phyloP scores from a whole-genome alignment of 225 moss, liverwort and hornwort species.

The Sphagnum tenellum region DNA sequence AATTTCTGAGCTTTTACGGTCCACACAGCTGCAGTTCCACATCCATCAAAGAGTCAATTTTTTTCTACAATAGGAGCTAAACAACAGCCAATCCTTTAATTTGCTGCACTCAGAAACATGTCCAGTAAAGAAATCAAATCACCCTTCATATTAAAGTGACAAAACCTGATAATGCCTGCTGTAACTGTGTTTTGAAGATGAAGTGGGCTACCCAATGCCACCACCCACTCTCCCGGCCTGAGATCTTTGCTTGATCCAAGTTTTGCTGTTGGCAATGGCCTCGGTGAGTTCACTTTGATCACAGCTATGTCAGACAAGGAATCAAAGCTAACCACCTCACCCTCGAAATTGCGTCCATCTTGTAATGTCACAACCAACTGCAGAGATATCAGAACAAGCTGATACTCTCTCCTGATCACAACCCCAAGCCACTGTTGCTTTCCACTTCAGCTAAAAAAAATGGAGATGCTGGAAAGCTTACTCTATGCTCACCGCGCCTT shows the following conservation, averaged over 20 bases:
- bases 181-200: constrained; percentile 93
- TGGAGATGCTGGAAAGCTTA: background rate
- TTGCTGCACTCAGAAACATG: too few species aligned
- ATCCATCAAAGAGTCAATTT: too few species aligned
- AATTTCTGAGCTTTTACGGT: constrained; percentile 84
- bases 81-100: too few species aligned
- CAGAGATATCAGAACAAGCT: constrained; percentile 16
- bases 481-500: constrained; percentile 60
- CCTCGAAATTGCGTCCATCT: constrained; percentile 90
- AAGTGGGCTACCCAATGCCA: constrained; percentile 93
- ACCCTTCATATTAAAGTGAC: too few species aligned
- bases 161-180: constrained; percentile 85
- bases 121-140: too few species aligned
- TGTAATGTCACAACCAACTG: constrained; percentile 92
- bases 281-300: constrained; percentile 74
- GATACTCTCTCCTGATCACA: too few species aligned
- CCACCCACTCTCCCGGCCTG: constrained; percentile 92
- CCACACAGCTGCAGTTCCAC: constrained; percentile 50
- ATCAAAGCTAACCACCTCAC: constrained; percentile 63
- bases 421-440: too few species aligned
- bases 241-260: constrained; percentile 82
- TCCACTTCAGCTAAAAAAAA: background rate
- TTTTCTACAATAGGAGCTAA: too few species aligned
- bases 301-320: constrained; percentile 82
- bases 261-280: constrained; percentile 66